These are phyloP conservation scores for Camellia lanceoleosa DNA, from an alignment of 148 eudicot species.

Conservation along the genomic window DNA sequence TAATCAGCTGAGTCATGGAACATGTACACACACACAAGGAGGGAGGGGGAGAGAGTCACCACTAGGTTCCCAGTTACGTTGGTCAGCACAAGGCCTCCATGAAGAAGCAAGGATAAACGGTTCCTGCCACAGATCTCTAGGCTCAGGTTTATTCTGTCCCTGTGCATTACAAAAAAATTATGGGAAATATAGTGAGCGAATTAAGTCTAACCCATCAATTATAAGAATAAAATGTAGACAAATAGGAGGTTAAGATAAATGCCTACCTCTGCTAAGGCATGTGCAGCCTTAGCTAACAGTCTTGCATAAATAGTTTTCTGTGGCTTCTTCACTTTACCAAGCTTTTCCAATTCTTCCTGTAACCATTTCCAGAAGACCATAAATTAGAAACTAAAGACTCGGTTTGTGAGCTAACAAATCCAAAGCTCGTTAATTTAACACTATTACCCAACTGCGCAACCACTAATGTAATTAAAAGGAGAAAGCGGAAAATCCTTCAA, in stretches of 20 bases:
- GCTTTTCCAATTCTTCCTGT: conserved; percentile 69
- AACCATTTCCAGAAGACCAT: conserved; percentile 25
- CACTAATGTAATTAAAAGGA: conserved; percentile 1
- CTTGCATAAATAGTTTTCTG: conserved; percentile 79
- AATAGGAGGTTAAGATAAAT: neutral
- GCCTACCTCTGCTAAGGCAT: conserved; percentile 92
- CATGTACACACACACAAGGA: neutral
- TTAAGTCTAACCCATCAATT: conserved; percentile 3
- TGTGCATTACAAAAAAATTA: conserved; percentile 7
- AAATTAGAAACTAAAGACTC: neutral
- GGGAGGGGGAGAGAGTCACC: conserved; percentile 43
- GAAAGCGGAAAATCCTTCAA: neutral
- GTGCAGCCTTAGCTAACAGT: conserved; percentile 86
- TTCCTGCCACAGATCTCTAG: conserved; percentile 91
- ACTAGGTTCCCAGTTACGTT: conserved; percentile 77
- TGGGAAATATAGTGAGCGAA: conserved; percentile 12
- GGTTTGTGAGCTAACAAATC: neutral
- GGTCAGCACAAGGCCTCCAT: conserved; percentile 91
- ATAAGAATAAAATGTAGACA: neutral
- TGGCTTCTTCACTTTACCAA: conserved; percentile 71
- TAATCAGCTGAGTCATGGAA: conserved; percentile 13
- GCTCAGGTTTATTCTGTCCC: conserved; percentile 84
- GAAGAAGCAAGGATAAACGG: conserved; percentile 72
- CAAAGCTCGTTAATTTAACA: neutral
- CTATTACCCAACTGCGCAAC: neutral